Evolutionary conservation across 2,329 filamentous ascomycete species (phyloP).

Genomic region (Curvularia sp.): DNA sequence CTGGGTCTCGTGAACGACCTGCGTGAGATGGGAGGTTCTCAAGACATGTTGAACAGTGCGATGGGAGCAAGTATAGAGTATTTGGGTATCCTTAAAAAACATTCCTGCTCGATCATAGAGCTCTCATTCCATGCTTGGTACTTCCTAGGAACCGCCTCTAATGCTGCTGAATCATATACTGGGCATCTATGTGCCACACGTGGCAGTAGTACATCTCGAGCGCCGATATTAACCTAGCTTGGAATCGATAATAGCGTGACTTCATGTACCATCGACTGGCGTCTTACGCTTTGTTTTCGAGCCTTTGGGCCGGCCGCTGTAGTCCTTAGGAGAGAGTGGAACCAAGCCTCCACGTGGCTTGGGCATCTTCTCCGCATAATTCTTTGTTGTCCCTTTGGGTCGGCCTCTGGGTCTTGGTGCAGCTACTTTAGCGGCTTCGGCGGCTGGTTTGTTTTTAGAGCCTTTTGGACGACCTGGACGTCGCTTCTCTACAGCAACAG

Average conservation of each 20-base stretch:
- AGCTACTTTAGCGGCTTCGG: not conserved
- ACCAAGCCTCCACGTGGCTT: constrained; percentile 10
- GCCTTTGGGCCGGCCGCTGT: constrained; percentile 27
- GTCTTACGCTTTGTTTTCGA: constrained; percentile 21
- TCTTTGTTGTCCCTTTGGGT: not conserved
- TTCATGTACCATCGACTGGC: constrained; percentile 2
- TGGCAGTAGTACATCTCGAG: not conserved
- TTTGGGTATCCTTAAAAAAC: not conserved
- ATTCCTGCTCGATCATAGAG: not conserved
- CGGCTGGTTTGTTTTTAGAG: not conserved
- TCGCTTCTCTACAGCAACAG: not conserved
- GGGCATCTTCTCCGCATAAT: constrained; percentile 3
- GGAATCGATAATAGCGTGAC: not conserved
- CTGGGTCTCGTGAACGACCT: not conserved
- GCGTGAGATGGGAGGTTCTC: not conserved
- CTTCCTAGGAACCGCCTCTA: not conserved
- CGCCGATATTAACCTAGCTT: not conserved
- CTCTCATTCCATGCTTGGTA: not conserved
- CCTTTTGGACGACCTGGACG: not conserved
- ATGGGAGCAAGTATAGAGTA: not conserved
- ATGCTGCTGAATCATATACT: not conserved
- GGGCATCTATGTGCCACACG: not conserved
- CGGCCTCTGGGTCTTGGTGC: constrained; percentile 10
- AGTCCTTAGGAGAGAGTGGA: not conserved
- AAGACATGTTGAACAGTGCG: not conserved